These are phyloP conservation scores for Meyerozyma carpophila DNA, from an alignment of 1,139 yeast species.

Conservation along the genomic window DNA sequence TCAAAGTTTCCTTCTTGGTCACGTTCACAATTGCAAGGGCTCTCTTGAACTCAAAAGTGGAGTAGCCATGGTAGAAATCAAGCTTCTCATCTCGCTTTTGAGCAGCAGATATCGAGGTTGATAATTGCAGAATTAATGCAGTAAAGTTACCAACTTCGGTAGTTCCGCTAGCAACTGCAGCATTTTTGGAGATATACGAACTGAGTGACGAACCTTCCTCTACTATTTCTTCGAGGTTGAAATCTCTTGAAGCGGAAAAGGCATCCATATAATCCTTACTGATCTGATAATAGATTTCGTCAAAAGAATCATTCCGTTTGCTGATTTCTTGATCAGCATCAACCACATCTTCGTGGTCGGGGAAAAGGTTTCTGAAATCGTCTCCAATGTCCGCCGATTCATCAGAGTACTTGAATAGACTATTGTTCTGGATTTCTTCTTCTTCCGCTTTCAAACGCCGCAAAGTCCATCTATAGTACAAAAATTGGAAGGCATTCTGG, in stretches of 20 bases:
- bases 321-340: conserved; percentile 29
- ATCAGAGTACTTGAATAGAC: conserved; percentile 60
- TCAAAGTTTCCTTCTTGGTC: conserved; percentile 41
- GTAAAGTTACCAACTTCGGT: conserved; percentile 34
- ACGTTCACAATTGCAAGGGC: conserved; percentile 52
- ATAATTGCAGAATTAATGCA: conserved; percentile 36
- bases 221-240: conserved; percentile 24
- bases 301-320: conserved; percentile 18
- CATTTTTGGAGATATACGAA: conserved; percentile 16
- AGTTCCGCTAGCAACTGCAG: conserved; percentile 16
- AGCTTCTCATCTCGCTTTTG: conserved; percentile 19
- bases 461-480: conserved; percentile 78
- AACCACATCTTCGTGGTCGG: conserved; percentile 73
- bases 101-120: conserved; percentile 19
- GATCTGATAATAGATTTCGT: conserved; percentile 23
- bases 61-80: conserved; percentile 69
- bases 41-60: conserved; percentile 52
- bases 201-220: conserved; percentile 38
- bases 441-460: conserved; percentile 64
- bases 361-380: conserved; percentile 74
- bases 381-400: conserved; percentile 61
- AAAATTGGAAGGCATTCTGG: conserved; percentile 46
- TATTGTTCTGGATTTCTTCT: conserved; percentile 52
- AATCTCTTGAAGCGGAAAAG: conserved; percentile 13
- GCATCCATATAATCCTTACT: conserved; percentile 26